A percentile compares a stretch with the other conserved stretches of the same genome.
Conservation (phyloP, 2,329 filamentous ascomycete species). For the Penicillium olsonii region DNA sequence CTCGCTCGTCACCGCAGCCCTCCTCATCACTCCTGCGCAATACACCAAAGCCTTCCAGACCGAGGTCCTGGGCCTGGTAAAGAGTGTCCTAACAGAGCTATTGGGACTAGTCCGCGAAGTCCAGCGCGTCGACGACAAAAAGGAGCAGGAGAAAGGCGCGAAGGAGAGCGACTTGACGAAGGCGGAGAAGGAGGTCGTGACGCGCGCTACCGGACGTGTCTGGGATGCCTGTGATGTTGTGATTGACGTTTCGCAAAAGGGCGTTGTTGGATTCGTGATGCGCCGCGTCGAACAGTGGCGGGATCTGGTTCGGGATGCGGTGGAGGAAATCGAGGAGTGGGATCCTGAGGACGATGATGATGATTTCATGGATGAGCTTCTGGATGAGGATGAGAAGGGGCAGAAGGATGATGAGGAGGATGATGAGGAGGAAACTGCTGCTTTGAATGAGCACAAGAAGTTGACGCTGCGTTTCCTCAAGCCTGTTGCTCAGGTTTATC, state of each 20-base stretch:
- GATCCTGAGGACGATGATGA: conserved; percentile 69
- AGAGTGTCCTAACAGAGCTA: conserved; percentile 65
- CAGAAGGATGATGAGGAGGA: conserved; percentile 22
- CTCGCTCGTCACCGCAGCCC: conserved; percentile 69
- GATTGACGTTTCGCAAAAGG: conserved; percentile 62
- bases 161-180: conserved; percentile 31
- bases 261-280: conserved; percentile 69
- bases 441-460: conserved; percentile 44
- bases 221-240: conserved; percentile 83
- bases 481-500: conserved; percentile 46
- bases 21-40: conserved; percentile 61
- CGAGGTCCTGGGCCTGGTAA: conserved; percentile 63
- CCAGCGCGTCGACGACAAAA: conserved; percentile 46
- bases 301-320: conserved; percentile 76
- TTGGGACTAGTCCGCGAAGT: conserved; percentile 62
- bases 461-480: conserved; percentile 44
- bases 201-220: conserved; percentile 72
- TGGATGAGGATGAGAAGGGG: conserved; percentile 31
- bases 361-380: conserved; percentile 49
- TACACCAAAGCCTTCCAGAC: conserved; percentile 66
- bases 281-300: conserved; percentile 72
- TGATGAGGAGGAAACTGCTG: conserved; percentile 33
- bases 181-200: conserved; percentile 52
- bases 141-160: conserved; percentile 44
- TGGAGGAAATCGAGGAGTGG: conserved; percentile 88